These are phyloP conservation scores for Arthrobotrys pseudoclavata DNA, from an alignment of 2,329 filamentous ascomycete species.

Conservation along the genomic window DNA sequence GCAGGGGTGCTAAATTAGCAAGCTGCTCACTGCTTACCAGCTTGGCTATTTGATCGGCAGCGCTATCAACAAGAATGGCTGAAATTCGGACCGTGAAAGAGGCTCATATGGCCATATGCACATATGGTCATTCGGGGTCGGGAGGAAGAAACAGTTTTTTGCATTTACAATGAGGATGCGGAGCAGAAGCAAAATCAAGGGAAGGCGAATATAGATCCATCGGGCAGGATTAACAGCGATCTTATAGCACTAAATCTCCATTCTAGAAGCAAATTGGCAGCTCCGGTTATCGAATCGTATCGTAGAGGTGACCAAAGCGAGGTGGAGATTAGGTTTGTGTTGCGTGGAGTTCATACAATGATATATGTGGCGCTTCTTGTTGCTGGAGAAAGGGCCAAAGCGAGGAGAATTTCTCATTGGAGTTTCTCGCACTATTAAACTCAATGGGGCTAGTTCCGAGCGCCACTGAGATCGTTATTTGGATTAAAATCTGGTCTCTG, in stretches of 20 bases:
- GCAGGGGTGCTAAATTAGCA: conserved; percentile 54
- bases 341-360: conserved; percentile 51
- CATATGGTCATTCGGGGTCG: not conserved
- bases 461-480: conserved; percentile 55
- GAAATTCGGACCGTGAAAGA: not conserved
- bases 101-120: not conserved
- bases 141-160: not conserved
- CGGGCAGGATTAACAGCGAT: conserved; percentile 45
- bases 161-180: conserved; percentile 21
- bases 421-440: conserved; percentile 28
- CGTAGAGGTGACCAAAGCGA: conserved; percentile 5
- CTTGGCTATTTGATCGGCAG: conserved; percentile 43
- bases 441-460: conserved; percentile 36
- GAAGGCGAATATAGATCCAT: conserved; percentile 34
- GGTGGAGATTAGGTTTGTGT: conserved; percentile 42
- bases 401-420: conserved; percentile 28
- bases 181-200: conserved; percentile 22
- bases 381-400: conserved; percentile 33
- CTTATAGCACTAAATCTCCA: conserved; percentile 51
- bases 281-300: conserved; percentile 30
- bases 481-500: conserved; percentile 31
- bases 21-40: conserved; percentile 33
- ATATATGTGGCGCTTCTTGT: conserved; percentile 56
- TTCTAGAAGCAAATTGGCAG: conserved; percentile 57
- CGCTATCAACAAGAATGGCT: conserved; percentile 2